Evolutionary conservation across 495 filamentous ascomycete genomes (phyloP).

Genomic region (Penicillium flavigenum): DNA sequence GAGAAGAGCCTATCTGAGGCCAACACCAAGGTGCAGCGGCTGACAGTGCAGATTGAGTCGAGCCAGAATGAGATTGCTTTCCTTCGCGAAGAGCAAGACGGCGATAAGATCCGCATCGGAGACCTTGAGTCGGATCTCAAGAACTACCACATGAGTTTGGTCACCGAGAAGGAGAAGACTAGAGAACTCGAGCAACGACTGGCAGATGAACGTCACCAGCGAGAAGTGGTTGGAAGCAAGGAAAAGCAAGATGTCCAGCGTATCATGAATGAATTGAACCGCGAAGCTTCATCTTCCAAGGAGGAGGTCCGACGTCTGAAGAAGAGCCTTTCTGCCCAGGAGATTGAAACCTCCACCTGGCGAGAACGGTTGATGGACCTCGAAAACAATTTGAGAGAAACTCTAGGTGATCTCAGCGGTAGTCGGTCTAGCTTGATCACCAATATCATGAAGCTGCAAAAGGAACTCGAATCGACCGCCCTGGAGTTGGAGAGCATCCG

Average conservation of each 20-base stretch:
- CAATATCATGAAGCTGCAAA: slow-evolving; percentile 84
- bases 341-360: slow-evolving; percentile 85
- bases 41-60: slow-evolving; percentile 88
- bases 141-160: slow-evolving; percentile 65
- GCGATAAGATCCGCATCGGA: slow-evolving; percentile 96
- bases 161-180: slow-evolving; percentile 77
- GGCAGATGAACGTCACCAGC: slow-evolving; percentile 76
- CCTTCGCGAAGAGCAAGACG: slow-evolving; percentile 94
- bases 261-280: slow-evolving; percentile 81
- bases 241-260: slow-evolving; percentile 86
- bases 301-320: slow-evolving; percentile 82
- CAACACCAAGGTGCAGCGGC: slow-evolving; percentile 78
- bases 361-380: slow-evolving; percentile 86
- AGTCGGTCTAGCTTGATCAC: slow-evolving; percentile 83
- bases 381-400: slow-evolving; percentile 82
- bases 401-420: slow-evolving; percentile 79
- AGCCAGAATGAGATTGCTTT: slow-evolving; percentile 92
- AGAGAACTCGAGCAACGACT: slow-evolving; percentile 77
- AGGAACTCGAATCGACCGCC: slow-evolving; percentile 77
- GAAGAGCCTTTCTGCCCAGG: slow-evolving; percentile 75
- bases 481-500: slow-evolving; percentile 77
- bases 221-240: slow-evolving; percentile 77
- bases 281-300: slow-evolving; percentile 73
- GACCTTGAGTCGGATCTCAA: slow-evolving; percentile 81
- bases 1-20: slow-evolving; percentile 74